Evolutionary conservation across 306 rosid genomes (phyloP), one percentile per base, ranked within the genome.

Genomic region (Inga laurina): DNA sequence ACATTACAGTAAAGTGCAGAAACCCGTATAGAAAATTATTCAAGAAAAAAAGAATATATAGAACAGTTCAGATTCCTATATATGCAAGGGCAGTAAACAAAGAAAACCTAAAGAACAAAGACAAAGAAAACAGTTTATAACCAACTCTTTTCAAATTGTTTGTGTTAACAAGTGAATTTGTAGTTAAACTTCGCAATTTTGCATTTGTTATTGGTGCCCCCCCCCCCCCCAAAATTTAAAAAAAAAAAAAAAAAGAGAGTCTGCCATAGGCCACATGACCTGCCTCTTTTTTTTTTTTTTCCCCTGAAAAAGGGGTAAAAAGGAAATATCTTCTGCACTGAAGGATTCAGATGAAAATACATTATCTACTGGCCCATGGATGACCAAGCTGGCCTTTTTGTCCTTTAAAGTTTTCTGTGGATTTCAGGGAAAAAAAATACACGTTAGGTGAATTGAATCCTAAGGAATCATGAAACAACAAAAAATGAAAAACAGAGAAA

Each of bases 341-440:
- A 71, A 83, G 80, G 35, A 77, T 62, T 72, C 66, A 79, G 81
- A 81, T 72, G 45, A 86, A 62, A 77, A 82, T 92, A 95, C 99
- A 97, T 94, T 92, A 84, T 96, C 99, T 18, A 86, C 96, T 64
- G 89, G 88, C 71, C 97, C 99, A 72, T 91, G 99, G 83, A 96
- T 89, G 87, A 96, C 93, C 85, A 96, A 84, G 86, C 89, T 82
- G 80, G 98, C 99, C 81, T 92, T 96, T 88, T 94, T 96, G 88
- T 96, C 99, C 88, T 96, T 96, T 0, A 98, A 94, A 80, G 99
- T 96, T 87, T 96, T 89, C 99, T 96, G 94, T 27, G 22, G 75
- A 90, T 77, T 82, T 39, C 56, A 35, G 12, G n/a, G n/a, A 14
- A 81, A 85, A 69, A 80, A 66, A 83, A 54, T 66, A 84, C 34